Evolutionary conservation across 2,329 filamentous ascomycete genomes (phyloP), one percentile per base, ranked within the genome.

Genomic region (Penicillium sp.): DNA sequence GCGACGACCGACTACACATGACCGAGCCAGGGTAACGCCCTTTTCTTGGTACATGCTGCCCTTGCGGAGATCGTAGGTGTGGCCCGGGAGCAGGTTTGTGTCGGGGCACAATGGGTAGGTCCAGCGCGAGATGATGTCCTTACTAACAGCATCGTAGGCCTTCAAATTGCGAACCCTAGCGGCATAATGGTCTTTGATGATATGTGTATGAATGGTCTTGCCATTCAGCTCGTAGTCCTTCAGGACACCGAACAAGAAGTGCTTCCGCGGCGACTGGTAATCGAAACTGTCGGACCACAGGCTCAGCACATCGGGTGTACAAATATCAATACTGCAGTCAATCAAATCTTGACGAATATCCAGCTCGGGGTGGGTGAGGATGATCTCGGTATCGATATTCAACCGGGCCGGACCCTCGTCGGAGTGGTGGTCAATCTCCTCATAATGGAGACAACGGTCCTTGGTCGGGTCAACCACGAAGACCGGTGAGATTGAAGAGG

Each of bases 241-340:
- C 44, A 98, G 74, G 1, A 97, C 89, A 49, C 90, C 90, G 64
- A 90, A 87, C 28, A 98, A 71, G 60, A 95, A 96, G 61, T 95
- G 89, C 60, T 85, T 85, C 44, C 90, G 81, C 1, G 91, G 89
- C 6, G 89, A 78, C 66, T 96, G 89, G 67, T 95, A 97, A 67
- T 98, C 91, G 61, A 97, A 98, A 64, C 90, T 95, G 70, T 98
- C 93, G 7, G 89, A 93, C 88, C 93, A 98, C 47, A 97, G 73
- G 6, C 90, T 90, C 35, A 97, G 78, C 7, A 96, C 90, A 63
- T 97, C 93, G 0, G 91, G 90, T 1, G 93, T 97, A 70, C 91
- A 97, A 54, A 98, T 97, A 65, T 98, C 93, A 61, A 98, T 93
- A 42, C 88, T 87, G 58, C 89, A 90, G 68, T 98, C 93, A 51